Base-by-base conservation (phyloP, 2,329 filamentous ascomycete species). In the Sclerotinia spermophila region DNA sequence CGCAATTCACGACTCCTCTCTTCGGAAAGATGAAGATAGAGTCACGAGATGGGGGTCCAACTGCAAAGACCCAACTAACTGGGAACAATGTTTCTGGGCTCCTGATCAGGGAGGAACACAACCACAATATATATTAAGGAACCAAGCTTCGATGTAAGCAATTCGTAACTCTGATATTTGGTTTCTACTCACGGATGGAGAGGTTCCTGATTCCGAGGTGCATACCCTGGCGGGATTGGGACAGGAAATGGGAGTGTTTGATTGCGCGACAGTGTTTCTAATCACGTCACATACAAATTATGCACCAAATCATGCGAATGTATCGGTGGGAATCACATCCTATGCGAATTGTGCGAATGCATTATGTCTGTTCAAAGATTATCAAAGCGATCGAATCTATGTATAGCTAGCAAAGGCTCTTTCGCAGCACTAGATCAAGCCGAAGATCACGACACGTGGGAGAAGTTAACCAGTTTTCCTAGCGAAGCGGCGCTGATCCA, bases 181-280 rank as follows among this genome's bases (percentile, higher is more conserved):
- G 59, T 62, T 62, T 11, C 33, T 62, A 45, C 59, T 62, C 15
- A 62, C 59, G 19, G 59, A 62, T 33, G 59, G 59, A 45, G 40
- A 62, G 40, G 27, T 62, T 4, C 19, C 40, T 15, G 17, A 45
- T 24, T 45, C 27, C 5, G 40, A 62, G 59, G 59, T 62, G 19
- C 27, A 44, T 3, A 33, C n/a, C 10, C 21, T 62, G 27, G 40
- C 59, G 40, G 59, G 19, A 1, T 15, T 62, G 11, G 59, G 59
- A 33, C 59, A 62, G 19, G 33, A 44, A 13, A 30, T 62, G 19
- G 27, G 40, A 21, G 40, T 62, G 30, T 44, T 44, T 33, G 40
- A 45, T 62, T 62, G 59, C 24, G 59, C 40, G 24, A 45, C 59
- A 19, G 27, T 62, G 24, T 62, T 62, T 33, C 24, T 62, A 40